Percentiles rank a stretch among this genome's conserved stretches.
These are phyloP conservation scores for Coniochaeta sp. DNA, from an alignment of 2,329 filamentous ascomycete genomes.

Conservation along the genomic window DNA sequence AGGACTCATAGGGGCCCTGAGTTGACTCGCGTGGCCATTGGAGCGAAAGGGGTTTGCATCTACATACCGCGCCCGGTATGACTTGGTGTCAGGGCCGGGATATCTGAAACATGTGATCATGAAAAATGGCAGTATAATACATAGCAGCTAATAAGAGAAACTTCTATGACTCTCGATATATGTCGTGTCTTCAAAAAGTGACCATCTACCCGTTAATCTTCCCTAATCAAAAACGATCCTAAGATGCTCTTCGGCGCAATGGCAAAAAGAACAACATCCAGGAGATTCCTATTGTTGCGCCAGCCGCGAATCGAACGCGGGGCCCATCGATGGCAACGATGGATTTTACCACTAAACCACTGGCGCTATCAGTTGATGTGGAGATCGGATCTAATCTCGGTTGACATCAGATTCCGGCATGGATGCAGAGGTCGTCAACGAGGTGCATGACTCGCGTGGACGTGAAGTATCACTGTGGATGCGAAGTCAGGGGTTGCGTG, in stretches of 20 bases:
- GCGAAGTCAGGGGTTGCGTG: too few relatives aligned
- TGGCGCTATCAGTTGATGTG: conserved; percentile 9
- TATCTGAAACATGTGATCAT: background rate
- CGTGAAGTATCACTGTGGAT: too few relatives aligned
- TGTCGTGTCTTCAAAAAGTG: background rate
- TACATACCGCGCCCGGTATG: background rate
- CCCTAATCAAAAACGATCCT: background rate
- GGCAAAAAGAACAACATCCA: background rate
- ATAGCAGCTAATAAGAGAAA: background rate
- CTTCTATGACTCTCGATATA: background rate
- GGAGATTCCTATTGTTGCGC: background rate
- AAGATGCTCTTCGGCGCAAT: background rate
- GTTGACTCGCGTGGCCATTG: background rate
- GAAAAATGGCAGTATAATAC: background rate
- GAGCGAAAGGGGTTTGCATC: background rate
- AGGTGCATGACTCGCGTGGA: too few relatives aligned
- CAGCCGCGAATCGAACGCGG: background rate
- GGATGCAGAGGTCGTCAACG: too few relatives aligned
- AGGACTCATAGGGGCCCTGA: background rate
- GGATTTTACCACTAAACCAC: conserved; percentile 44
- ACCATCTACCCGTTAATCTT: background rate
- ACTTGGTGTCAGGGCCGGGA: background rate
- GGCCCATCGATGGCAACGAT: conserved; percentile 33
- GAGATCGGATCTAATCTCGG: background rate
- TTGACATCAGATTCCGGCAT: background rate